Evolutionary conservation across 108 stramenopile genomes (phyloP).

Genomic region (Cyclotella sp.): DNA sequence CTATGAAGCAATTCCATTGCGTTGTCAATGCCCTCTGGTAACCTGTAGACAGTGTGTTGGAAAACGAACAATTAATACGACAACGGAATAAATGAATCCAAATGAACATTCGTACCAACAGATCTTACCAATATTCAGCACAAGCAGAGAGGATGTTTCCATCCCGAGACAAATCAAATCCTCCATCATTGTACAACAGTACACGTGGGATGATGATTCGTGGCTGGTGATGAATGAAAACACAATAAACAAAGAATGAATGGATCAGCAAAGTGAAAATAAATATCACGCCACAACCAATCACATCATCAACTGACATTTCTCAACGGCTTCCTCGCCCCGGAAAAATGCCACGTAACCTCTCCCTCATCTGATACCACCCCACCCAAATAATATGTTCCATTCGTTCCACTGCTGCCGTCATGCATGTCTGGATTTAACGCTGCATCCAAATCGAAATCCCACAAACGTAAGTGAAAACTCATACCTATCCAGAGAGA

Average conservation of each 20-base stretch:
- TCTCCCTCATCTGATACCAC: conserved; percentile 44
- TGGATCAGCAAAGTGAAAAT: background rate
- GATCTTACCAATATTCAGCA: conserved; percentile 77
- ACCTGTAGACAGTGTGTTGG: background rate
- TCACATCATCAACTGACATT: conserved; percentile 56
- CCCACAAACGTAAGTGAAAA: conserved; percentile 83
- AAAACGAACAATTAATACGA: background rate
- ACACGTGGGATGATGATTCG: conserved; percentile 84
- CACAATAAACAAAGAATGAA: conserved; percentile 1
- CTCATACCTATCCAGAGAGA: conserved; percentile 42
- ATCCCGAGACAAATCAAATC: conserved; percentile 92
- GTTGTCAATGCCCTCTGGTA: conserved; percentile 78
- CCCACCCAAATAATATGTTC: conserved; percentile 23
- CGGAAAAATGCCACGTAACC: conserved; percentile 38
- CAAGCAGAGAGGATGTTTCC: conserved; percentile 90
- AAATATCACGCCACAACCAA: background rate
- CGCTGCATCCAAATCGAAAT: conserved; percentile 75
- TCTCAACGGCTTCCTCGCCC: conserved; percentile 41
- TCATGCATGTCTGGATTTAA: conserved; percentile 32
- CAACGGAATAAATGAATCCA: background rate
- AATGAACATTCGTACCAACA: no score
- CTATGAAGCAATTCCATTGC: conserved; percentile 77
- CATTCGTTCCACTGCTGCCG: background rate
- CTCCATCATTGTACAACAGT: conserved; percentile 95
- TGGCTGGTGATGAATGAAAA: conserved; percentile 46